Base-by-base conservation (phyloP, 163 green algal species). In the Prototheca wickerhamii region DNA sequence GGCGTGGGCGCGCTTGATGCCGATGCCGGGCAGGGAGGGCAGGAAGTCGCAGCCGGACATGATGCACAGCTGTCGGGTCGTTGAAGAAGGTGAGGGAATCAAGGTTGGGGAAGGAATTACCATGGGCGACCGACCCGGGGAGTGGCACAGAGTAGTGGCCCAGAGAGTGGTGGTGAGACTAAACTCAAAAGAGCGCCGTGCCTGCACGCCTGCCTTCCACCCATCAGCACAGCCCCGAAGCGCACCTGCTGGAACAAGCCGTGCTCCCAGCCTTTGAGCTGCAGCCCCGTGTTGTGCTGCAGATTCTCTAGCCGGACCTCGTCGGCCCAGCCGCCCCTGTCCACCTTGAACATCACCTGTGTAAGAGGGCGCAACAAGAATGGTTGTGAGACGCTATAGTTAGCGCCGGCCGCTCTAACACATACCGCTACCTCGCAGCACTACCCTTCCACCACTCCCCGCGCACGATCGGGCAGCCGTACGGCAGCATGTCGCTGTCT, bases 31-130 rank as follows among this genome's bases (percentile, higher is more conserved):
- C 43, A 97, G 66, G 33, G 74, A 86, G n/a, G 81, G 68, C 58
- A 98, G 71, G 43, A 97, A 99, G 79, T 99, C 93, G 60, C 93
- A 98, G 29, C 93, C 93, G 10, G 89, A 79, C 72, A 99, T 72
- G 58, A 98, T 89, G 75, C 93, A 98, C 32, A 53, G 51, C 43
- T 63, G 42, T n/a, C n/a, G n/a, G n/a, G n/a, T n/a, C 30, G 15
- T 4, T 21, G 2, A 8, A 60, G 29, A n/a, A n/a, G 42, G 17
- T 17, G 42, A 20, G 42, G 42, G 42, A 51, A 51, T 17, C 17
- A 20, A 20, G 42, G 42, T 17, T 1, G 17, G 17, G 17, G 20
- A 20, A 17, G 42, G 20, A 17, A 51, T 51, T 17, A 17, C 42
- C 20, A 20, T 20, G 17, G n/a, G 52, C 3, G 34, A 4, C 34